Evolutionary conservation across 1,284 basidiomycete species (phyloP), one percentile per base, ranked within the genome.

Genomic region (Rhodotorula sp.): DNA sequence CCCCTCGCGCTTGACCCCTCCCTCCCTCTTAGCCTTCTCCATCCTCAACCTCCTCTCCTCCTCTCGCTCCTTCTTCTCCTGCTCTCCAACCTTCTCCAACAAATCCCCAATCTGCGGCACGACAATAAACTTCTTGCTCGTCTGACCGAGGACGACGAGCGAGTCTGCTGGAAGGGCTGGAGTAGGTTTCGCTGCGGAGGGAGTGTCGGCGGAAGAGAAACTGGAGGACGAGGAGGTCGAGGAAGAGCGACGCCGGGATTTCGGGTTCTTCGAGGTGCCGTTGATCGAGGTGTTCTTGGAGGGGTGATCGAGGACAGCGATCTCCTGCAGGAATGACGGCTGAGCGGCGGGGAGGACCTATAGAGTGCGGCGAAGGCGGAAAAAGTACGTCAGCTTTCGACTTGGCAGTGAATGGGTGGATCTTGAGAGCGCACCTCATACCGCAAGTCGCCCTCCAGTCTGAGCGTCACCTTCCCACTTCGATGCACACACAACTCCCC

Each of bases 251-350:
- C 18, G n/a, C 34, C 37, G 26, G 9, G 20, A 16, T 24, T 55
- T n/a, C 31, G 26, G 26, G 10, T 30, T 8, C 22, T 40, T 58
- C 1, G 6, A 18, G 10, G 20, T 11, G 40, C 31, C 26, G 24
- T 26, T n/a, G 9, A 13, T 4, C 22, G 31, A 22, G 8, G 54
- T 2, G 22, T 22, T 8, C 37, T 47, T 50, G 11, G 65, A 48
- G 7, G 55, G 69, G 63, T 70, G 72, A 55, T 75, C 70, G 44
- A 77, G 51, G 51, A 77, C 64, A 26, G 73, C 76, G 30, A 78
- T 67, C 61, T 78, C 76, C 53, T 78, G 77, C 20, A 78, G 56
- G 69, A 78, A 78, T 15, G 67, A 67, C n/a, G 76, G 72, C 53
- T 75, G 75, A 10, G 77, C 76, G 15, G 73, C 77, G 28, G 77